Evolutionary conservation across 139 green algal genomes (phyloP).

Genomic region (Monoraphidium neglectum): DNA sequence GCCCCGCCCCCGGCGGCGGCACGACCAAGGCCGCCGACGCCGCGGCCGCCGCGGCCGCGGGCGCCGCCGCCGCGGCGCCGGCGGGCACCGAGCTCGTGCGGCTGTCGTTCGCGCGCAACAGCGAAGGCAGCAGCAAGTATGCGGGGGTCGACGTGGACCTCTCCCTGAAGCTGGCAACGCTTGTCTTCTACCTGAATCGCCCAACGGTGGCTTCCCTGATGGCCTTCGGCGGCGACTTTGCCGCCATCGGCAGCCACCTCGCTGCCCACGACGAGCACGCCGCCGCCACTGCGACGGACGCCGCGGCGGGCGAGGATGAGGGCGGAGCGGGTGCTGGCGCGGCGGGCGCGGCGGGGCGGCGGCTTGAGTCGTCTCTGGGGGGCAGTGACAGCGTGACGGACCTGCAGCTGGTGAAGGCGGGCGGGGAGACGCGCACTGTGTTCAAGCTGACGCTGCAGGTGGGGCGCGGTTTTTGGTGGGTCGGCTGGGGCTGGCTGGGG

Average conservation of each 20-base stretch:
- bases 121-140: constrained; percentile 46
- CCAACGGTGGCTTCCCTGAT: constrained; percentile 92
- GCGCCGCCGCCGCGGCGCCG: neutral
- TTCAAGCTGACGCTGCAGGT: constrained; percentile 37
- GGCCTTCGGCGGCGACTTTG: constrained; percentile 75
- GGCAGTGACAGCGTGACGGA: constrained; percentile 31
- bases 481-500: too few species aligned
- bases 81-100: constrained; percentile 26
- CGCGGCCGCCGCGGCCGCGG: neutral
- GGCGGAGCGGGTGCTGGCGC: constrained; percentile 1
- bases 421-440: constrained; percentile 24
- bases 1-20: too few species aligned
- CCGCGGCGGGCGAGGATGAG: neutral
- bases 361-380: constrained; percentile 10
- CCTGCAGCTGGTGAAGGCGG: constrained; percentile 23
- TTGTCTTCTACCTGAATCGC: constrained; percentile 85
- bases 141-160: constrained; percentile 67
- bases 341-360: too few species aligned
- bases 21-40: neutral
- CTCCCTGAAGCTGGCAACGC: constrained; percentile 60
- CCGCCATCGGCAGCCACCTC: constrained; percentile 18
- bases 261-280: constrained; percentile 1
- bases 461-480: too few species aligned
- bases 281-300: constrained; percentile 5
- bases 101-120: constrained; percentile 50